Percentiles rank a stretch among this genome's conserved stretches.
Evolutionary conservation across 2,329 filamentous ascomycete genomes (phyloP).

Genomic region (Penicillium sp.): DNA sequence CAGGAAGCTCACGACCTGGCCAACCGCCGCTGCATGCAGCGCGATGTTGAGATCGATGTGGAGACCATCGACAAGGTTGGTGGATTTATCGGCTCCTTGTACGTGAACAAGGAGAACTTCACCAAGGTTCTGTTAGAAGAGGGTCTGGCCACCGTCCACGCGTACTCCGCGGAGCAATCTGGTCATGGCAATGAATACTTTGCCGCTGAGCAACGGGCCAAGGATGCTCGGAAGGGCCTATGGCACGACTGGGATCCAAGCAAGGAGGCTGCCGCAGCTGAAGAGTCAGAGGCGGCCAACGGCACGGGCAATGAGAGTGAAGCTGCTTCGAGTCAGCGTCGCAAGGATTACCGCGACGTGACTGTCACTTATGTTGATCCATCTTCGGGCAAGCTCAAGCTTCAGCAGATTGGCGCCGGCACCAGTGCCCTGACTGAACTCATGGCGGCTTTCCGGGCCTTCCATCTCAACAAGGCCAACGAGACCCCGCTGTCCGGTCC

Average conservation of each 20-base stretch:
- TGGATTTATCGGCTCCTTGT: conserved; percentile 92
- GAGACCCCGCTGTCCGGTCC: conserved; percentile 64
- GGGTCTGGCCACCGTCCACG: conserved; percentile 84
- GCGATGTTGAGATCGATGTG: conserved; percentile 93
- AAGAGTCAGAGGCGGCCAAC: conserved; percentile 40
- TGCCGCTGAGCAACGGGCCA: conserved; percentile 80
- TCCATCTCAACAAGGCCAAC: conserved; percentile 81
- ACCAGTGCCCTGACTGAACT: conserved; percentile 78
- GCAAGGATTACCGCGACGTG: conserved; percentile 91
- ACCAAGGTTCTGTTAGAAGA: conserved; percentile 90
- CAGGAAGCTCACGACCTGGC: conserved; percentile 92
- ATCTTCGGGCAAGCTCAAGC: conserved; percentile 71
- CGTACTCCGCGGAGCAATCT: conserved; percentile 92
- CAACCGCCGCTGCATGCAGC: conserved; percentile 80
- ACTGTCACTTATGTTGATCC: conserved; percentile 83
- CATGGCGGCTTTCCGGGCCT: conserved; percentile 85
- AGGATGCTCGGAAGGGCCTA: conserved; percentile 77
- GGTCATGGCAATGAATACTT: conserved; percentile 83
- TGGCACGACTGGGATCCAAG: conserved; percentile 95
- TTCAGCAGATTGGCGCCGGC: conserved; percentile 83
- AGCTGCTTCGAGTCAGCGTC: conserved; percentile 48
- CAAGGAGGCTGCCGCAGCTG: conserved; percentile 63
- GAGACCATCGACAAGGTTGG: conserved; percentile 93
- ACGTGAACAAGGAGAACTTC: conserved; percentile 91
- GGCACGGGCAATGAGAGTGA: conserved; percentile 51